phyloP scores from a whole-genome alignment of 108 stramenopile genomes.

The Seminavis robusta region DNA sequence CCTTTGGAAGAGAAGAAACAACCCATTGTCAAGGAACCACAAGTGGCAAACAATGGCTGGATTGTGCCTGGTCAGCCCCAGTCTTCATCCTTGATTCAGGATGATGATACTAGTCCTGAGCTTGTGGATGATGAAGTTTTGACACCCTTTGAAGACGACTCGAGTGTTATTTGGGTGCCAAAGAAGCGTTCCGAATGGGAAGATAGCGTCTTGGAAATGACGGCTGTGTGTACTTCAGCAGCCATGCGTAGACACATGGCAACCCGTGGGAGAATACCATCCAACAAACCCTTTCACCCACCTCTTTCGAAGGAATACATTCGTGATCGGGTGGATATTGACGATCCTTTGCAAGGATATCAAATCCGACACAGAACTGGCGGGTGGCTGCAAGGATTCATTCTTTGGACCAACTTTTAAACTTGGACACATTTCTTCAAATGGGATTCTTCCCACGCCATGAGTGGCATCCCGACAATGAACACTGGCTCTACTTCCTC shows the following conservation, averaged over 20 bases:
- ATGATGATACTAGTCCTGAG: neutral
- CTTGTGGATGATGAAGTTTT: too few relatives aligned
- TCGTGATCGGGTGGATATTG: conserved; percentile 68
- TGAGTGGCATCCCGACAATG: conserved; percentile 22
- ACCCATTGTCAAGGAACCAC: neutral
- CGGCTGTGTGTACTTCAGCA: conserved; percentile 48
- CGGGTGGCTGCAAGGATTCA: conserved; percentile 74
- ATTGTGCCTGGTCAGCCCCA: neutral
- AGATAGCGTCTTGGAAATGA: conserved; percentile 54
- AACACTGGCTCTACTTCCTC: neutral
- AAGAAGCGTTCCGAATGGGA: conserved; percentile 55
- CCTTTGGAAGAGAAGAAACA: neutral
- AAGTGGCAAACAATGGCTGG: neutral
- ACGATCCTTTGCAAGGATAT: conserved; percentile 69
- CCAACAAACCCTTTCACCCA: conserved; percentile 13
- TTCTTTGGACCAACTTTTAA: conserved; percentile 62
- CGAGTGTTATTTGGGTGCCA: conserved; percentile 50
- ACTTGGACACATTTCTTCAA: conserved; percentile 65
- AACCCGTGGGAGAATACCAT: neutral
- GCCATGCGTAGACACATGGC: conserved; percentile 23
- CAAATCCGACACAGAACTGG: conserved; percentile 48
- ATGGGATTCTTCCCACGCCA: conserved; percentile 49
- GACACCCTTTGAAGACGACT: conserved; percentile 18
- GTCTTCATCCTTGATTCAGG: neutral
- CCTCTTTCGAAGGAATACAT: conserved; percentile 58